Evolutionary conservation across 768 basidiomycete genomes (phyloP).

Genomic region (Saitozyma podzolica): DNA sequence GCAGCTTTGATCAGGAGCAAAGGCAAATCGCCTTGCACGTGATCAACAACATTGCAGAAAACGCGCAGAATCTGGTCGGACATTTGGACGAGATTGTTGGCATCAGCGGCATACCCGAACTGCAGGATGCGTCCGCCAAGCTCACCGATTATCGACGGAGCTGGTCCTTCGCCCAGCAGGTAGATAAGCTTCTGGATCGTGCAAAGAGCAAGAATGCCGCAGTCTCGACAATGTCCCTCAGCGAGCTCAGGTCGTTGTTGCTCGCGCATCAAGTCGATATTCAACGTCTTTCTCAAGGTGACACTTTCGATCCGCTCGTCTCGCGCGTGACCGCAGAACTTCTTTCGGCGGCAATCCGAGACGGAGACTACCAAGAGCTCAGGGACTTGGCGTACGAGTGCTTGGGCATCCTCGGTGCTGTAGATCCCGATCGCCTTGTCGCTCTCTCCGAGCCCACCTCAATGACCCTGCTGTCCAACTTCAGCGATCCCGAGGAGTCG

Average conservation of each 20-base stretch:
- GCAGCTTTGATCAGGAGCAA: constrained; percentile 60
- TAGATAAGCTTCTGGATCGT: constrained; percentile 72
- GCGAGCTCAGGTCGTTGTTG: constrained; percentile 72
- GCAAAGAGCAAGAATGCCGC: constrained; percentile 75
- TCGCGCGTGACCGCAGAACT: constrained; percentile 68
- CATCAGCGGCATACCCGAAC: constrained; percentile 68
- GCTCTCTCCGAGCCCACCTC: constrained; percentile 61
- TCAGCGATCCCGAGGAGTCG: constrained; percentile 73
- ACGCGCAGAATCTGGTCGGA: constrained; percentile 60
- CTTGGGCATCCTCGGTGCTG: constrained; percentile 84
- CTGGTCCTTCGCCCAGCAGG: constrained; percentile 61
- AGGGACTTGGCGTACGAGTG: constrained; percentile 80
- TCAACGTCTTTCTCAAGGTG: constrained; percentile 70
- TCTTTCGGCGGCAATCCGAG: constrained; percentile 70
- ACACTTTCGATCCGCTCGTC: constrained; percentile 76
- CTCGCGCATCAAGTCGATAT: constrained; percentile 58
- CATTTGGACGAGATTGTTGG: constrained; percentile 79
- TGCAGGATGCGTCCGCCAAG: constrained; percentile 36
- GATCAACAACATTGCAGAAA: constrained; percentile 67
- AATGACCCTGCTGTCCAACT: constrained; percentile 77
- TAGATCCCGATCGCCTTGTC: constrained; percentile 91
- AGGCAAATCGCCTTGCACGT: constrained; percentile 62
- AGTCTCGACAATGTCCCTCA: constrained; percentile 70
- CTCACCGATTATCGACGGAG: constrained; percentile 53
- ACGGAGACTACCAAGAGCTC: constrained; percentile 71